Base-by-base conservation (phyloP, 2,329 filamentous ascomycete species). In the Fusarium sororula region DNA sequence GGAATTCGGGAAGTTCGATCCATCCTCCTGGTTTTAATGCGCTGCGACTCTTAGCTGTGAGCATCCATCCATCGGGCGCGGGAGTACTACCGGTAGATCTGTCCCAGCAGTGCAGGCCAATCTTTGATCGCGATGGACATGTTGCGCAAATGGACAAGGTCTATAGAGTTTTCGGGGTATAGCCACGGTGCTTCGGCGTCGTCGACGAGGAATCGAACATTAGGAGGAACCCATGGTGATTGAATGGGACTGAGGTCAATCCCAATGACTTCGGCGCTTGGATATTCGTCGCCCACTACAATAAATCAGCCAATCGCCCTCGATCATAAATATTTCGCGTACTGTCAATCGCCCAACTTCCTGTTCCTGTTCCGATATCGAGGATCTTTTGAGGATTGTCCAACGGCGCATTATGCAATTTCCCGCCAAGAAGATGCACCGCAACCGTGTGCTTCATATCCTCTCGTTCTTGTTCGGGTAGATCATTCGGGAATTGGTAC, bases 281-380 rank as follows among this genome's bases (percentile, higher is more conserved):
- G 83, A 62, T 80, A 84, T n/a, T 79, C 75, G 44, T 84, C 83
- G 37, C 81, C 82, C 69, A 83, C 81, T 78, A 26, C 26, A 30
- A 26, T 13, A 22, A 17, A 32, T 63, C 24, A 65, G 57, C 11
- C n/a, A 6, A 24, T 20, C 20, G 11, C 28, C 30, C n/a, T 51
- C 22, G 5, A 38, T 22, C 7, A 12, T 15, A 15, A 10, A 14
- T 20, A 9, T 10, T 3, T 24, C 5, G 12, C 11, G 58, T 55
- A 82, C 81, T 80, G 48, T 84, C 83, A 55, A 89, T 85, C 1
- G 87, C 86, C 86, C 87, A 89, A 5, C 74, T 80, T 68, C 68
- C 74, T 18, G 64, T 68, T 4, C 57, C 81, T 69, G 68, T 80
- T 81, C 85, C 85, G 35, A 87, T 68, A 68, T 87, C 85, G 26